Evolutionary conservation across 352 stramenopile genomes (phyloP), one percentile per base, ranked within the genome.

Genomic region (Phytophthora pseudosyringae): DNA sequence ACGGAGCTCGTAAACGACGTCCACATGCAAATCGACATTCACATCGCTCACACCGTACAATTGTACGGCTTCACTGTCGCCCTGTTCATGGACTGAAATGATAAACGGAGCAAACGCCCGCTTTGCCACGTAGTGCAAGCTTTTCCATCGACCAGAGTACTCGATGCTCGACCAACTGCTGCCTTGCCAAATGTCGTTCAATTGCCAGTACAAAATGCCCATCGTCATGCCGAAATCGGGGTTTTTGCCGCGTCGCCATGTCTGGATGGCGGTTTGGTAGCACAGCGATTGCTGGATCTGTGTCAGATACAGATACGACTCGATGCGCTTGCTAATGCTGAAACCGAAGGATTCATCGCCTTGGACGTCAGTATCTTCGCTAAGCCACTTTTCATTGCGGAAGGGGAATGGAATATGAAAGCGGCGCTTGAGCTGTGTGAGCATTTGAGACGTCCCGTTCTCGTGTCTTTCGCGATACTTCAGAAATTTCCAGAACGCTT

Each of bases 91-190:
- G 5, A 81, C 63, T 21, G 79, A 83, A 26, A 92, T 35, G 26
- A 90, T 59, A 31, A 95, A 78, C 25, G 88, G 85, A 45, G 85
- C 81, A 73, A 90, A 94, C 16, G 79, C 71, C 9, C 81, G 79
- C 58, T 81, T 81, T 16, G 88, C 75, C 29, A 89, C 78, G 56
- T 93, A 89, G 54, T 95, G 88, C 28, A 96, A 71, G 35, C 80
- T 88, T 66, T 96, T 96, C 83, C 86, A 94, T 38, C 78, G 72
- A 25, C 88, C 88, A 4, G 73, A 79, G 67, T 84, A 89, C 64
- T 96, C 88, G 33, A 95, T 86, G 46, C 86, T 93, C 18, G 88
- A 93, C 88, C 88, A 96, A 62, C 83, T 94, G 38, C 85, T 92
- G 8, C 86, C 88, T 62, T 90, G 78, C 87, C 88, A 96, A 52